Conservation (phyloP, 495 filamentous ascomycete species). For the Tuber microsphaerosporum region DNA sequence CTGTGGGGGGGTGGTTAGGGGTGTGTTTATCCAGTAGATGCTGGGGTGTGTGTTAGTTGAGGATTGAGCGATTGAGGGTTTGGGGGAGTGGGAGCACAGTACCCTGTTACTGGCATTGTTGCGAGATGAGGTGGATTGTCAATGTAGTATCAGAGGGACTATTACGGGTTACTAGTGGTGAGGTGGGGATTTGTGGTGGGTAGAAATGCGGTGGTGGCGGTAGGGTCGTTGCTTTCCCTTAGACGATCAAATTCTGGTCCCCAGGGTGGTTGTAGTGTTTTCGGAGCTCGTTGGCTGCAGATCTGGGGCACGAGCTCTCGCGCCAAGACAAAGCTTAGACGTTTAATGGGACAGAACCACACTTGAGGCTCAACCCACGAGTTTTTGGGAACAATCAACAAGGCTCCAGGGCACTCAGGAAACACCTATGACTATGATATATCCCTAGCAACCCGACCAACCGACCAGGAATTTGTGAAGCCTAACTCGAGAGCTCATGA, state of each 20-base stretch:
- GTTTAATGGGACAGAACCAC: background rate
- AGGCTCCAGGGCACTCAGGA: no score
- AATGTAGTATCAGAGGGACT: background rate
- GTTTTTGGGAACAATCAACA: no score
- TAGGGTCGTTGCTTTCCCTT: background rate
- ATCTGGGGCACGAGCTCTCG: background rate
- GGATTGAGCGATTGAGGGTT: background rate
- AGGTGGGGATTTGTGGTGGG: background rate
- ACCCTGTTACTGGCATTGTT: constrained; percentile 38
- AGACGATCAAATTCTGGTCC: background rate
- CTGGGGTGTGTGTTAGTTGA: constrained; percentile 9
- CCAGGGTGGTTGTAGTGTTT: background rate
- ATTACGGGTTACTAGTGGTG: background rate
- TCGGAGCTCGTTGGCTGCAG: background rate
- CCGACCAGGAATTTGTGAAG: no score
- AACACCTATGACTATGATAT: no score
- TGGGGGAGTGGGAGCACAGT: constrained; percentile 8
- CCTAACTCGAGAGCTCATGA: no score
- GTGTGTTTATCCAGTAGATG: constrained; percentile 35
- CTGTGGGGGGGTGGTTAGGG: constrained; percentile 16
- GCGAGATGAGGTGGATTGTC: background rate
- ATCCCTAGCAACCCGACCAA: no score
- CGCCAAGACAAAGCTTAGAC: background rate
- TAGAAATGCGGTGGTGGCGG: background rate
- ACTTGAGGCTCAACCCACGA: background rate